Evolutionary conservation across 768 basidiomycete species (phyloP).

Genomic region (Fomitopsis pulvina): DNA sequence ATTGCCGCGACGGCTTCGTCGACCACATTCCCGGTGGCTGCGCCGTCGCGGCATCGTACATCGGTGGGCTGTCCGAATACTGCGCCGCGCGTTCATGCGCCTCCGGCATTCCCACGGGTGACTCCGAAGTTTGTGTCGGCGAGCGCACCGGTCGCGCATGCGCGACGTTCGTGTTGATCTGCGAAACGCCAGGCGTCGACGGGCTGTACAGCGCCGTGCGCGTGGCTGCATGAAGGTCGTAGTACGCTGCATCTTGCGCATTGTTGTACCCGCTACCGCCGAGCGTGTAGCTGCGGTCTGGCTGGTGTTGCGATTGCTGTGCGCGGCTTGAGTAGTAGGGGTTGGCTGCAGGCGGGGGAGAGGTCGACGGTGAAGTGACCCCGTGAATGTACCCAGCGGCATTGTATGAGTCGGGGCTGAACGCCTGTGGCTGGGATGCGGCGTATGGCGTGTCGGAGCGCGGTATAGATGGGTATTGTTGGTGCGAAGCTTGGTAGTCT

Average conservation of each 20-base stretch:
- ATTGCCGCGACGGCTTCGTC: constrained; percentile 23
- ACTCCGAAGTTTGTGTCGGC: constrained; percentile 10
- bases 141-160: constrained; percentile 3
- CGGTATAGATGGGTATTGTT: constrained; percentile 36
- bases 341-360: constrained; percentile 9
- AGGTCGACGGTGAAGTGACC: constrained; percentile 1
- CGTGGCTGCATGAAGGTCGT: constrained; percentile 2
- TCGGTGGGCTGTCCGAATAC: constrained; percentile 56
- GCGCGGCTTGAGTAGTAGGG: constrained; percentile 9
- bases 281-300: constrained; percentile 48
- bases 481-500: constrained; percentile 27
- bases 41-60: constrained; percentile 52
- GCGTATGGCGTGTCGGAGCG: constrained; percentile 36
- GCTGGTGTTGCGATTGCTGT: constrained; percentile 3
- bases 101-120: constrained; percentile 11
- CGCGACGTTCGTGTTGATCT: constrained; percentile 29
- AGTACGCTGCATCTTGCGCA: constrained; percentile 11
- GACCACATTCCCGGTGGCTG: constrained; percentile 50
- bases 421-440: constrained; percentile 22
- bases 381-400: constrained; percentile 19
- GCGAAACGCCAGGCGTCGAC: constrained; percentile 30
- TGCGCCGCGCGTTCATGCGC: constrained; percentile 11
- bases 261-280: constrained; percentile 46
- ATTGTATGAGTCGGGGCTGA: constrained; percentile 37
- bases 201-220: constrained; percentile 17